Evolutionary conservation across 1,284 basidiomycete species (phyloP), one percentile per base, ranked within the genome.

Genomic region (Taiwanofungus camphoratus): DNA sequence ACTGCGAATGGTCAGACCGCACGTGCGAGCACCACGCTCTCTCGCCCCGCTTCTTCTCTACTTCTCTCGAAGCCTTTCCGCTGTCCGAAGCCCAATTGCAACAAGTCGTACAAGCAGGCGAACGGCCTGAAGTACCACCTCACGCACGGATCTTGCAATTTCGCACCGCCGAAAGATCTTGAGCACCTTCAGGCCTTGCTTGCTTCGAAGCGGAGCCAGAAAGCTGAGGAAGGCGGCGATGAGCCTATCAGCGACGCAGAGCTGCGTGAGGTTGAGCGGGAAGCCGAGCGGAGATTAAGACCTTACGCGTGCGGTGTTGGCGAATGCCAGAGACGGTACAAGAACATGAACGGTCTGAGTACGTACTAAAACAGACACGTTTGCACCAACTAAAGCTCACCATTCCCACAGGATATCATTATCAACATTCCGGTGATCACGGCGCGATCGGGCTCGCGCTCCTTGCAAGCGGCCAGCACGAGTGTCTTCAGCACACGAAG

Each of bases 21-120:
- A 7, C 66, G 66, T 29, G 60, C 71, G 4, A 68, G 67, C 50
- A 69, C 74, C 2, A 74, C 74, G 11, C 67, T 75, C 41, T 69
- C 76, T 13, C 68, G 72, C 5, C 69, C 79, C 19, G 63, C 76
- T 0, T 65, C 74, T 1, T 75, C 75, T 11, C 62, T 80, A 12
- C 66, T 82, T 21, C 63, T 69, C 36, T 83, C 76, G 52, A 97
- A 97, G 66, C 95, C 95, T 0, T 99, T 95, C 82, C 80, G 87
- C 51, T 99, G 95, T 71, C 92, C 92, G 12, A 95, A 95, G 56
- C 86, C 90, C 0, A 95, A 96, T 44, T 99, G 95, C 73, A 94
- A 93, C 72, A 99, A 99, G 76, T 84, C 83, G 35, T 99, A 99
- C 77, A 98, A 98, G 74, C 95, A 98, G 69, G 92, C 92, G 48